Conservation (phyloP, 768 basidiomycete genomes). For the Favolaschia claudopus region DNA sequence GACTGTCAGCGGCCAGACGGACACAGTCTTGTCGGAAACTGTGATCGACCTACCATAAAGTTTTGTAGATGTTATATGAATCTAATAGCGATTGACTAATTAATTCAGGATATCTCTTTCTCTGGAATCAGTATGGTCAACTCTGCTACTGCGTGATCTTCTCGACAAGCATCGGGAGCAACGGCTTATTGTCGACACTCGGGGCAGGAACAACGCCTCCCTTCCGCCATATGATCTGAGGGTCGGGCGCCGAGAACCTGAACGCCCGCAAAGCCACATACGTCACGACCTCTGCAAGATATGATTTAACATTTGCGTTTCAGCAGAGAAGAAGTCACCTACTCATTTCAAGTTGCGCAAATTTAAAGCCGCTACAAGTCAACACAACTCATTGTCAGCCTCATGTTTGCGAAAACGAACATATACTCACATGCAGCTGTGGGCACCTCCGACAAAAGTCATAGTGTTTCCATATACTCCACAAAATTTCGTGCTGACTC, state of each 20-base stretch:
- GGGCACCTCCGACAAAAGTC: not conserved
- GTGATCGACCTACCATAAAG: too few species aligned
- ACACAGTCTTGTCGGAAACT: too few species aligned
- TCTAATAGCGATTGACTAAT: too few species aligned
- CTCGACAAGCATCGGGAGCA: not conserved
- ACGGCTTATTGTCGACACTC: not conserved
- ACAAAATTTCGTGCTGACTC: not conserved
- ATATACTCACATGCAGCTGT: constrained; percentile 5
- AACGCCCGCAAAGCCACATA: not conserved
- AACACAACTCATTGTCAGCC: not conserved
- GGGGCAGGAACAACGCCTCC: not conserved
- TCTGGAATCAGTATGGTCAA: too few species aligned
- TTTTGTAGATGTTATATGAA: too few species aligned
- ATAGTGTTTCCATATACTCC: constrained; percentile 3
- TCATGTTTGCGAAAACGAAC: not conserved
- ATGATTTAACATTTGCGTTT: not conserved
- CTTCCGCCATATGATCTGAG: not conserved
- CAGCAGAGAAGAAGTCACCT: not conserved
- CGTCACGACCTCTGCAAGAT: not conserved
- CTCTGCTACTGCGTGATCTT: too few species aligned
- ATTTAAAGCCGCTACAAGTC: constrained; percentile 3
- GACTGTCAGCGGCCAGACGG: too few species aligned
- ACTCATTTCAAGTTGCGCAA: constrained; percentile 5
- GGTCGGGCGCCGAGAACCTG: constrained; percentile 1
- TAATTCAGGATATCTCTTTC: too few species aligned